Conservation (phyloP, 495 filamentous ascomycete species). For the Trichoderma gamsii region DNA sequence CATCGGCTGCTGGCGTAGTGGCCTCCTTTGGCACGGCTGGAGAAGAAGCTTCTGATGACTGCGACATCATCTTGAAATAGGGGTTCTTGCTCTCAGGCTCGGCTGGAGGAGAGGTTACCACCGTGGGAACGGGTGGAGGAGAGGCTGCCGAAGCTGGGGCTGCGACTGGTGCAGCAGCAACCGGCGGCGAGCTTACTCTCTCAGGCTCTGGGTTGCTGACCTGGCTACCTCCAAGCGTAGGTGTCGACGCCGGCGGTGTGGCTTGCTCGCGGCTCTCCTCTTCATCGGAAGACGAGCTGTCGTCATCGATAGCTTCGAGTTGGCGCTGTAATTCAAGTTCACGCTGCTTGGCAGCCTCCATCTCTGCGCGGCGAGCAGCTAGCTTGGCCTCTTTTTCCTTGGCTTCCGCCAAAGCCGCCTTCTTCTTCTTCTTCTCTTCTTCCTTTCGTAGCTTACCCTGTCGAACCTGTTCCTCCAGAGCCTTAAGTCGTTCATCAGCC, state of each 20-base stretch:
- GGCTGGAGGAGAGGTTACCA: constrained; percentile 40
- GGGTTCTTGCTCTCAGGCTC: constrained; percentile 47
- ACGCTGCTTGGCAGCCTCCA: constrained; percentile 82
- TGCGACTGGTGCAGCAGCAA: constrained; percentile 19
- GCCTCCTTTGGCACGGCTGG: constrained; percentile 38
- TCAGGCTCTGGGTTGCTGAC: constrained; percentile 48
- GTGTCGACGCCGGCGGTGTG: constrained; percentile 77
- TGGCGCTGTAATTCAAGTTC: constrained; percentile 84
- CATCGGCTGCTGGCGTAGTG: constrained; percentile 40
- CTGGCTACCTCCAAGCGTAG: constrained; percentile 53
- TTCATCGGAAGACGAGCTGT: constrained; percentile 73
- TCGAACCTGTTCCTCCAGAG: constrained; percentile 87
- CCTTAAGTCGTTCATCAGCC: constrained; percentile 73
- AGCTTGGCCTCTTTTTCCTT: constrained; percentile 84
- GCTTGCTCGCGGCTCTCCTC: constrained; percentile 78
- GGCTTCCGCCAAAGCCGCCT: constrained; percentile 77
- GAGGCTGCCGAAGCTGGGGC: constrained; percentile 28
- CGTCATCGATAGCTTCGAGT: constrained; percentile 71
- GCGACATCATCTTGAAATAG: constrained; percentile 47
- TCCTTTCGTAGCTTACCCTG: constrained; percentile 95
- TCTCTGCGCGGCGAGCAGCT: constrained; percentile 80
- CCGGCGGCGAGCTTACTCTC: constrained; percentile 40
- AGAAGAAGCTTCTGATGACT: constrained; percentile 41
- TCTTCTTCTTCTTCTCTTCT: constrained; percentile 86
- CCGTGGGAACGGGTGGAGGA: constrained; percentile 38